Conservation (phyloP, 768 basidiomycete genomes). For the Mycena maculata region DNA sequence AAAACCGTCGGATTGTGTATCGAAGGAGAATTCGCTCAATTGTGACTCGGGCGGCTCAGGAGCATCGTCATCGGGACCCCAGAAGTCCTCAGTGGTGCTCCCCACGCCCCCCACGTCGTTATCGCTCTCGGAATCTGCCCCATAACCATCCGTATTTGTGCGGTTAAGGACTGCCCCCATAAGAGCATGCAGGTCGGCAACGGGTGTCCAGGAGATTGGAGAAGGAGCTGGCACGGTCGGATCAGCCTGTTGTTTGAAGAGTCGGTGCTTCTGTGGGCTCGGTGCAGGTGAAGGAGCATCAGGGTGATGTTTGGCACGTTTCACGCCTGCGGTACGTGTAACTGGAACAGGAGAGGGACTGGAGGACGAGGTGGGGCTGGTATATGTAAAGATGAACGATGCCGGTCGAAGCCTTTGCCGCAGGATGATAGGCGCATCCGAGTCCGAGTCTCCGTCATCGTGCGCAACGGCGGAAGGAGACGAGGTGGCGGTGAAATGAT, state of each 20-base stretch:
- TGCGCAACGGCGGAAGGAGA: not conserved
- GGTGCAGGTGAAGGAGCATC: slow-evolving; percentile 3
- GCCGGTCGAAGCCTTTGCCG: not conserved
- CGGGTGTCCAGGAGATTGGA: not conserved
- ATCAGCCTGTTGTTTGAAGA: not conserved
- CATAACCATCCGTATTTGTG: not conserved
- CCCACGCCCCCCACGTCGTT: not conserved
- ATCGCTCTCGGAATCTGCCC: not conserved
- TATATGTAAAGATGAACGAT: not conserved
- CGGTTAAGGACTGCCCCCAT: not conserved
- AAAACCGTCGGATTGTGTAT: not conserved
- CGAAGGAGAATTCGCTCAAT: not conserved
- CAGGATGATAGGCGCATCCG: not conserved
- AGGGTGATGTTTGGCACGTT: slow-evolving; percentile 1
- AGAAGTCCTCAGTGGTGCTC: not conserved
- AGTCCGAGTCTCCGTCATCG: slow-evolving; percentile 7
- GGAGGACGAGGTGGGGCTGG: not conserved
- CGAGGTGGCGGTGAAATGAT: not conserved
- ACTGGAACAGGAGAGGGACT: not conserved
- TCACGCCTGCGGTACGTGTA: not conserved
- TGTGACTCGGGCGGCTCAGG: slow-evolving; percentile 7
- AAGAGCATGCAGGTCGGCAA: not conserved
- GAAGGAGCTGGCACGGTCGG: not conserved
- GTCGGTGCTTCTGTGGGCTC: slow-evolving; percentile 4
- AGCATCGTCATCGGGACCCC: slow-evolving; percentile 8